phyloP scores from a whole-genome alignment of 257 asterid genomes.

The Nicotiana attenuata region DNA sequence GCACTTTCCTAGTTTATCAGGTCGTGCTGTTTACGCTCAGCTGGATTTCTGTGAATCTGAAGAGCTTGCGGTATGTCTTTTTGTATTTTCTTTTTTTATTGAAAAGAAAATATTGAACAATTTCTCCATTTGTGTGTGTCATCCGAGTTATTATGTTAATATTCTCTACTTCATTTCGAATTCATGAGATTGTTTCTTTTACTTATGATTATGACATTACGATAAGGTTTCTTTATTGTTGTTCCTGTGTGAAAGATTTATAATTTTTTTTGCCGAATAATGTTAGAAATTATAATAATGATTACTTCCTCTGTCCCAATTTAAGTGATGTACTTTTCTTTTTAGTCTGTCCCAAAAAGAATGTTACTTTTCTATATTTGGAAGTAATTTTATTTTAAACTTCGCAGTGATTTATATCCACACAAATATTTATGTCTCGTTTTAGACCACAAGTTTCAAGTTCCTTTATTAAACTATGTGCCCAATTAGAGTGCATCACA shows the following conservation, averaged over 20 bases:
- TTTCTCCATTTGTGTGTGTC: neutral
- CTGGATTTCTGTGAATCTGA: conserved; percentile 96
- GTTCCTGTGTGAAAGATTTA: neutral
- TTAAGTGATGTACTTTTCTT: no score
- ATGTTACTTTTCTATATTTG: no score
- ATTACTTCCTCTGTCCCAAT: no score
- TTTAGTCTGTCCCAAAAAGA: no score
- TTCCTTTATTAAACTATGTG: no score
- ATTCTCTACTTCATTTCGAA: neutral
- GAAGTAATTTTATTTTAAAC: no score
- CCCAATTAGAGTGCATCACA: no score
- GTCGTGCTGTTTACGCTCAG: conserved; percentile 75
- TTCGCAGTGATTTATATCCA: no score
- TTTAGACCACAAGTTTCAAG: no score
- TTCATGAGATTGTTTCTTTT: neutral
- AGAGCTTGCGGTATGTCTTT: conserved; percentile 76
- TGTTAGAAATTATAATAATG: neutral
- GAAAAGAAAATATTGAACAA: neutral
- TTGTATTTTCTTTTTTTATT: neutral
- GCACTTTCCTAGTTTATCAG: conserved; percentile 64
- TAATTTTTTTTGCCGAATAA: neutral
- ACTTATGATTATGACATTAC: neutral
- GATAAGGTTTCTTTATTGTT: neutral
- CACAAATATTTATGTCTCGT: no score
- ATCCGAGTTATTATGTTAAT: neutral